These are phyloP conservation scores for Ogataea salicorniae DNA, from an alignment of 805 yeast species.

Conservation along the genomic window DNA sequence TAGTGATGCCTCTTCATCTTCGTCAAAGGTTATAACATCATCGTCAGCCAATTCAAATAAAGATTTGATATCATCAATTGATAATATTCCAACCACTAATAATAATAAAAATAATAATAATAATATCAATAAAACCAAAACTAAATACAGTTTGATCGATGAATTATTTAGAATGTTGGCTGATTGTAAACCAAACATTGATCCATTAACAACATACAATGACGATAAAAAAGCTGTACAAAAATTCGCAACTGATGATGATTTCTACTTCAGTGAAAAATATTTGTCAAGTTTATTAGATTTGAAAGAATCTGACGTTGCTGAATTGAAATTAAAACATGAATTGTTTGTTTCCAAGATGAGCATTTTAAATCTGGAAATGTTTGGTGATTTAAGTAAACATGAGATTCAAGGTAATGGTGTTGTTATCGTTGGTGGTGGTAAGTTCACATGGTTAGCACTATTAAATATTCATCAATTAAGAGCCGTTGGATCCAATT, in stretches of 20 bases:
- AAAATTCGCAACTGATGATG: conserved; percentile 35
- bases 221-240: conserved; percentile 39
- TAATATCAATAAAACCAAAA: background rate
- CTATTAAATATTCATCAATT: conserved; percentile 43
- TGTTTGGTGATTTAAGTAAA: conserved; percentile 21
- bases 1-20: too few relatives aligned
- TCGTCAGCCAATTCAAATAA: background rate
- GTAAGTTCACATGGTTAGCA: conserved; percentile 45
- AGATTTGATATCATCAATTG: background rate
- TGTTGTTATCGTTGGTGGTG: conserved; percentile 51
- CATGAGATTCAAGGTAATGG: conserved; percentile 21
- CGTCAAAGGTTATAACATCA: background rate
- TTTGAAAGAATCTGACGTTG: conserved; percentile 27
- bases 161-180: conserved; percentile 23
- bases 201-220: conserved; percentile 40
- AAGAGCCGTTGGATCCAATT: conserved; percentile 37
- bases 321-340: conserved; percentile 17
- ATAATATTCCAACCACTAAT: too few relatives aligned
- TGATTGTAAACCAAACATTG: conserved; percentile 30
- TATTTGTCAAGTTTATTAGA: conserved; percentile 41
- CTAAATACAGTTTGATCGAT: conserved; percentile 5
- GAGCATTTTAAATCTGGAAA: conserved; percentile 33
- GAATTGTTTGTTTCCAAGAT: conserved; percentile 11
- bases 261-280: conserved; percentile 40
- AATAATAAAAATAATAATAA: too few relatives aligned